Conservation (phyloP, 2,329 filamentous ascomycete species). For the Fusarium brevicatenulatum region DNA sequence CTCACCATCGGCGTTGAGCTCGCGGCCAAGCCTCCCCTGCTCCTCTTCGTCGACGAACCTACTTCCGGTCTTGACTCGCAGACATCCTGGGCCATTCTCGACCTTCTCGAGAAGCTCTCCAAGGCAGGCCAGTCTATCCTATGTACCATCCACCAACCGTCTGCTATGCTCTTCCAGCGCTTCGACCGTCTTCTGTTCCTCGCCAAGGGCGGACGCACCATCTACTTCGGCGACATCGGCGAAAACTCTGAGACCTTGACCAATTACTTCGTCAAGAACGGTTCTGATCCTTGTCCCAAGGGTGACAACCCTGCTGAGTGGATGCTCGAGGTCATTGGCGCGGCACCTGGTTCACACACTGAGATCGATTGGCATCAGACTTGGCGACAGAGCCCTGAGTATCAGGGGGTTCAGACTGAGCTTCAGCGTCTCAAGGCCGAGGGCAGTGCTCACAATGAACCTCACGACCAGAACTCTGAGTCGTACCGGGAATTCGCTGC, state of each 20-base stretch:
- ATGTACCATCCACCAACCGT: slow-evolving; percentile 64
- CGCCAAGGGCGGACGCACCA: slow-evolving; percentile 41
- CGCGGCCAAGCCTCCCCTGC: slow-evolving; percentile 56
- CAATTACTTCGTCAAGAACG: slow-evolving; percentile 36
- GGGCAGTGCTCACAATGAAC: slow-evolving; percentile 51
- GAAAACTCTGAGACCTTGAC: slow-evolving; percentile 39
- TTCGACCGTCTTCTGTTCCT: slow-evolving; percentile 68
- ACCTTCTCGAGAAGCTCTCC: slow-evolving; percentile 73
- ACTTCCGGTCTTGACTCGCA: slow-evolving; percentile 66
- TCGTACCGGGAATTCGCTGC: slow-evolving; percentile 82
- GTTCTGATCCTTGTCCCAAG: slow-evolving; percentile 28
- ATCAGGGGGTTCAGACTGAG: slow-evolving; percentile 60
- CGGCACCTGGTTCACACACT: slow-evolving; percentile 37
- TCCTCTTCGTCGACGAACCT: slow-evolving; percentile 66
- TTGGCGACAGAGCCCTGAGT: slow-evolving; percentile 56
- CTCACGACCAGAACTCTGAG: slow-evolving; percentile 48
- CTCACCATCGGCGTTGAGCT: slow-evolving; percentile 62
- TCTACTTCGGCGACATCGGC: slow-evolving; percentile 44
- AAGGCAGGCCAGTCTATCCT: slow-evolving; percentile 61
- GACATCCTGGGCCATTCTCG: slow-evolving; percentile 77
- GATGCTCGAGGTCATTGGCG: slow-evolving; percentile 44
- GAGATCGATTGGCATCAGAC: slow-evolving; percentile 41
- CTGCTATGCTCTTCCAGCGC: slow-evolving; percentile 49
- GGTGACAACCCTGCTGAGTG: slow-evolving; percentile 43
- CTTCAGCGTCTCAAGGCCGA: slow-evolving; percentile 64